Base-by-base conservation (phyloP, 352 stramenopile genomes). In the Phytophthora tubulina region DNA sequence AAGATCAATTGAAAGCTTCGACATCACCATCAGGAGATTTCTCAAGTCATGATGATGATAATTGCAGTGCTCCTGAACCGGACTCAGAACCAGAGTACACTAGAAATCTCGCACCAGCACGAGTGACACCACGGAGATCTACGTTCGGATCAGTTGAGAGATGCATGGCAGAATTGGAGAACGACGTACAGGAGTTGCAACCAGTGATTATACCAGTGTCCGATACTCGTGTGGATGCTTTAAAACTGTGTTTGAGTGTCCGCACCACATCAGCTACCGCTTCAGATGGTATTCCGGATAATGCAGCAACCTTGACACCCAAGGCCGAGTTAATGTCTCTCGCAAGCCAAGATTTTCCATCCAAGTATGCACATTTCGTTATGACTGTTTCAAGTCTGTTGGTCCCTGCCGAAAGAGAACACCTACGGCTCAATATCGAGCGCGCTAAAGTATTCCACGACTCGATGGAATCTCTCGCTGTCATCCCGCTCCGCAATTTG, bases 281-380 rank as follows among this genome's bases (percentile, higher is more conserved):
- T 52, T 27, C 10, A 54, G 48, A 33, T 54, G 48, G 6, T 27
- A 1, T 27, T 27, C 21, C 21, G 21, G 21, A 27, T 21, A 51
- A 21, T 33, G 30, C 13, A 51, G 15, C 31, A 54, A 27, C 30
- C n/a, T 33, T 61, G 8, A 27, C 21, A 27, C 21, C 21, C 21
- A 27, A 27, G 1, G 35, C 64, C 3, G 65, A 72, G 14, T 62
- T 57, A n/a, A 45, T 72, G n/a, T 17, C 60, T 13, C 35, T 74
- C 4, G 44, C 65, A 6, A 31, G 21, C 35, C 67, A 66, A 42
- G 67, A 75, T 17, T 79, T 79, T 32, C 73, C 73, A 2, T 52
- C 59, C 15, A 80, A 77, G 36, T 76, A 80, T 48, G 73, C 70
- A 4, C 70, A 81, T 6, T 81, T 81, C n/a, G 70, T 81, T 5